Percentiles rank a stretch among this genome's conserved stretches.
phyloP scores from a whole-genome alignment of 2,329 filamentous ascomycete genomes.

The Fusarium buxicola region DNA sequence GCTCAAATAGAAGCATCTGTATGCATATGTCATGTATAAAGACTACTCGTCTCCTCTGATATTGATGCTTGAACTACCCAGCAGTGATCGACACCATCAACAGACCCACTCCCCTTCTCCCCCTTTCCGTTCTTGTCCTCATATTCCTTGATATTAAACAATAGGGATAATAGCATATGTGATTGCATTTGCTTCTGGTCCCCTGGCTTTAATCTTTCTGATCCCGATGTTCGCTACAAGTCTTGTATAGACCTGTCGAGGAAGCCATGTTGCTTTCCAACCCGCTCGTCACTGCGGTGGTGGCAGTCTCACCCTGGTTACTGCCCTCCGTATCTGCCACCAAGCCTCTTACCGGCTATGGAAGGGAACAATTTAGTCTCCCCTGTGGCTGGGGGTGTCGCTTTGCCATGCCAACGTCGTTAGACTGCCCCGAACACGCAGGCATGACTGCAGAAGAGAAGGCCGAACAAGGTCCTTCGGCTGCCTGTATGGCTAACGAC shows the following conservation, averaged over 20 bases:
- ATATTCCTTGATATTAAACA: neutral
- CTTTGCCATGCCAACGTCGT: conserved; percentile 14
- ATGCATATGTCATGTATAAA: conserved; percentile 2
- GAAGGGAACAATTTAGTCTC: conserved; percentile 13
- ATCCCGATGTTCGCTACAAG: neutral
- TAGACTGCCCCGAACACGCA: conserved; percentile 41
- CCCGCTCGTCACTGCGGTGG: neutral
- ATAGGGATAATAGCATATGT: neutral
- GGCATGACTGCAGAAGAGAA: conserved; percentile 34
- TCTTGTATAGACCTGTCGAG: conserved; percentile 21
- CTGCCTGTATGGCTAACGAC: conserved; percentile 29
- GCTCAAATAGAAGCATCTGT: conserved; percentile 11
- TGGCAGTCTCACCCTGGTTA: neutral
- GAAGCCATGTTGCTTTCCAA: conserved; percentile 21
- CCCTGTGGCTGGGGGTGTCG: conserved; percentile 33
- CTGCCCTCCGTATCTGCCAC: neutral
- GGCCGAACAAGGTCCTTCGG: conserved; percentile 22
- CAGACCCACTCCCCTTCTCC: neutral
- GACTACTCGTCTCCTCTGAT: conserved; percentile 7
- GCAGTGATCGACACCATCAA: neutral
- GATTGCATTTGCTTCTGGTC: neutral
- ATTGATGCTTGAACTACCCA: neutral
- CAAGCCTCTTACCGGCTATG: conserved; percentile 38
- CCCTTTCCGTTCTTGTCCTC: neutral
- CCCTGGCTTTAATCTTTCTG: neutral